phyloP scores from a whole-genome alignment of 192 early-diverging fungal genomes.

The Podochytrium sp. region DNA sequence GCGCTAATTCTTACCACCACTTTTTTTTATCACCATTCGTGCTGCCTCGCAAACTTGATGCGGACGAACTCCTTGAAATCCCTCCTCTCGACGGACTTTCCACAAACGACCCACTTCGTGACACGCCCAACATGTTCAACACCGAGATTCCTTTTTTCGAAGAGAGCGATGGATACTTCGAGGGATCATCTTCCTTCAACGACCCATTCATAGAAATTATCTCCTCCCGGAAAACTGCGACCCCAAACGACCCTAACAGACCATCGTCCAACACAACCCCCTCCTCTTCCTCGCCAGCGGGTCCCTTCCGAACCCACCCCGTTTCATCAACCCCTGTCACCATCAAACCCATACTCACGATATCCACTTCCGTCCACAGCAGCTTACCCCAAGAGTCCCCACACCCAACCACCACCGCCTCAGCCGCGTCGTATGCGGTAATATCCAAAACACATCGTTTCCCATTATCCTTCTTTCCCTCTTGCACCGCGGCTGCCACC shows the following conservation, averaged over 20 bases:
- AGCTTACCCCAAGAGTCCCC: background rate
- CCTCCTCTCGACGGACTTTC: background rate
- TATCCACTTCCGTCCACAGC: constrained; percentile 37
- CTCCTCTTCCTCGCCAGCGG: background rate
- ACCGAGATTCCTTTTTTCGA: background rate
- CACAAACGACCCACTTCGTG: background rate
- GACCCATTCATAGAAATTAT: background rate
- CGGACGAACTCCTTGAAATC: background rate
- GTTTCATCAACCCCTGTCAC: constrained; percentile 32
- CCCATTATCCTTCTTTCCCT: background rate
- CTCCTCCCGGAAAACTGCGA: background rate
- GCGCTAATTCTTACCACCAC: background rate
- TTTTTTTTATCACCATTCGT: background rate
- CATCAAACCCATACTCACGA: constrained; percentile 4
- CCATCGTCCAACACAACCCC: background rate
- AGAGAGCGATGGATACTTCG: background rate
- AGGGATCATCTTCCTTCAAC: background rate
- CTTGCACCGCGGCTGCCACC: background rate
- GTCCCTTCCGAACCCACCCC: background rate
- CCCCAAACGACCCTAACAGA: background rate
- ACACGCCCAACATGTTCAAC: background rate
- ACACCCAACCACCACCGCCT: background rate
- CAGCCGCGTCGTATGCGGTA: constrained; percentile 10
- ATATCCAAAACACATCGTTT: constrained; percentile 19
- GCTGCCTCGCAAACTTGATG: background rate